Conservation (phyloP, 495 filamentous ascomycete species). For the Penicillium taxi region DNA sequence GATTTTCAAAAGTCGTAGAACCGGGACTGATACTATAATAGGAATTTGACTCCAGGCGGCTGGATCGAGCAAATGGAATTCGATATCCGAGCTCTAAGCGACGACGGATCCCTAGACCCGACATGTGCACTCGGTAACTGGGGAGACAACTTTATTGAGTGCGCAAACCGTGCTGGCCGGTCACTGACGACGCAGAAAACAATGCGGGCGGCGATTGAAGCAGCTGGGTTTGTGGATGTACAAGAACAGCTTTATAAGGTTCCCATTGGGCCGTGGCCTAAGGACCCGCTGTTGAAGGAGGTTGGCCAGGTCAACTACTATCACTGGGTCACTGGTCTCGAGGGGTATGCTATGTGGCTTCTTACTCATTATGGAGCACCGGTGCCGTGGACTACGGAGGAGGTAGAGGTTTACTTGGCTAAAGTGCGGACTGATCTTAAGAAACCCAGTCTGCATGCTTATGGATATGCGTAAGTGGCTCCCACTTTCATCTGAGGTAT, state of each 20-base stretch:
- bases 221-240: constrained; percentile 2
- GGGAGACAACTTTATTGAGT: background rate
- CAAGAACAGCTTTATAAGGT: constrained; percentile 1
- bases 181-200: background rate
- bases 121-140: constrained; percentile 1
- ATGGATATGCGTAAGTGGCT: constrained; percentile 12
- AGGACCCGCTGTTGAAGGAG: constrained; percentile 1
- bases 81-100: constrained; percentile 22
- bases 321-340: constrained; percentile 3
- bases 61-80: constrained; percentile 49
- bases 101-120: constrained; percentile 24
- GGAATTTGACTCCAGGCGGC: constrained; percentile 29
- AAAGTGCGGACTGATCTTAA: constrained; percentile 15
- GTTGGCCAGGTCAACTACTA: background rate
- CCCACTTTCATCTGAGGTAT: too few relatives aligned
- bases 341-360: constrained; percentile 1
- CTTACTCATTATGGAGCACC: constrained; percentile 2
- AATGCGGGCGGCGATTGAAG: background rate
- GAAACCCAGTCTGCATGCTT: constrained; percentile 17
- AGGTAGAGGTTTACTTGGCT: constrained; percentile 18
- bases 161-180: background rate
- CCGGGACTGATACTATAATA: background rate
- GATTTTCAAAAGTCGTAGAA: background rate
- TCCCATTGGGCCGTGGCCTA: constrained; percentile 5
- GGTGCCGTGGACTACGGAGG: constrained; percentile 2